A percentile compares a stretch with the other conserved stretches of the same genome.
phyloP scores from a whole-genome alignment of 768 basidiomycete genomes.

The Pleurotus platypus region DNA sequence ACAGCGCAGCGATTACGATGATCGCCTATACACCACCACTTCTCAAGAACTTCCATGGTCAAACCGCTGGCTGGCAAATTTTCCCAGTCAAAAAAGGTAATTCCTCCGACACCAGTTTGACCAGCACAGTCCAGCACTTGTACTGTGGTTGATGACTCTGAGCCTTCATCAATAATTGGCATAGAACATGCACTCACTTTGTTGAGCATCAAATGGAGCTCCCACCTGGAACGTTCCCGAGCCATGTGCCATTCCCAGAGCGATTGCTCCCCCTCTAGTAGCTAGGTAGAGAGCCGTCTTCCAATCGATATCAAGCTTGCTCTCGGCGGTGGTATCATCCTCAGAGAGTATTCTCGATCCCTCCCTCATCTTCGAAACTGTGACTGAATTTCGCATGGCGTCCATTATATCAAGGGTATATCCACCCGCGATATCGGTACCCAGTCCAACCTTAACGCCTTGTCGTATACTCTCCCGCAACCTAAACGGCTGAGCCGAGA shows the following conservation, averaged over 20 bases:
- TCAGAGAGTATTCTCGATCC: slow-evolving; percentile 32
- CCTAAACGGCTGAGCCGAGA: slow-evolving; percentile 68
- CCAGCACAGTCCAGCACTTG: too few relatives aligned
- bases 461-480: slow-evolving; percentile 66
- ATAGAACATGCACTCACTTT: slow-evolving; percentile 44
- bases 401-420: slow-evolving; percentile 77
- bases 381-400: slow-evolving; percentile 78
- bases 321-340: slow-evolving; percentile 5
- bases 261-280: slow-evolving; percentile 73
- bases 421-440: slow-evolving; percentile 85
- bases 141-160: too few relatives aligned
- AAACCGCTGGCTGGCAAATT: slow-evolving; percentile 15
- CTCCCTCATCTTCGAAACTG: slow-evolving; percentile 66
- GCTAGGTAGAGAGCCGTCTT: slow-evolving; percentile 78
- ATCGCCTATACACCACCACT: slow-evolving; percentile 89
- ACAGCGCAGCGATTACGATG: slow-evolving; percentile 57
- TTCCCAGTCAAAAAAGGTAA: slow-evolving; percentile 67
- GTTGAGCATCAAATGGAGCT: slow-evolving; percentile 71
- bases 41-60: slow-evolving; percentile 63
- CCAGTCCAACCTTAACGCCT: slow-evolving; percentile 72
- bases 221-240: slow-evolving; percentile 58
- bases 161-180: background rate
- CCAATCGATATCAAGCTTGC: slow-evolving; percentile 65
- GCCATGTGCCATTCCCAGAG: slow-evolving; percentile 51
- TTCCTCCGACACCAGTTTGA: slow-evolving; percentile 47